Evolutionary conservation across 805 yeast species (phyloP).

Genomic region (Yamadazyma sp.): DNA sequence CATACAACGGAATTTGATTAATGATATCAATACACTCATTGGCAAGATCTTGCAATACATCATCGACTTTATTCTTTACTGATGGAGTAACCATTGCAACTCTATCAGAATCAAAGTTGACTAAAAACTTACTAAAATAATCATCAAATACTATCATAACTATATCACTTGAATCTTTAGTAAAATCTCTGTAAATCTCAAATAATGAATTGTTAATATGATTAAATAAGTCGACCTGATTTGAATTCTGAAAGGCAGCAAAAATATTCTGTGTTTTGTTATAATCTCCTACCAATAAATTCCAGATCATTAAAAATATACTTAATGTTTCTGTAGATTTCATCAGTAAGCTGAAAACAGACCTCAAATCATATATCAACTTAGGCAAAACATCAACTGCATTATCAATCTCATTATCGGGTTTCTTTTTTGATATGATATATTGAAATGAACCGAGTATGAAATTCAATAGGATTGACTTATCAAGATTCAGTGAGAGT

Average conservation of each 20-base stretch:
- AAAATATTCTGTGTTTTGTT: slow-evolving; percentile 1
- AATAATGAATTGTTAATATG: slow-evolving; percentile 1
- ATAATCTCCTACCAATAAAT: slow-evolving; percentile 2
- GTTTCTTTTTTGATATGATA: slow-evolving; percentile 25
- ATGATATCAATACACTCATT: not conserved
- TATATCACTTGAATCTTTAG: not conserved
- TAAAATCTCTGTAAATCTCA: not conserved
- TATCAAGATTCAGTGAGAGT: no score
- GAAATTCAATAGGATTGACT: slow-evolving; percentile 30
- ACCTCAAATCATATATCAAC: slow-evolving; percentile 1
- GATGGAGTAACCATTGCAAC: slow-evolving; percentile 1
- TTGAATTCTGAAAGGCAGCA: slow-evolving; percentile 4
- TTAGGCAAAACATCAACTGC: not conserved
- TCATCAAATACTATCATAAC: not conserved
- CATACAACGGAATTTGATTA: not conserved
- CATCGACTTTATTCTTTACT: slow-evolving; percentile 2
- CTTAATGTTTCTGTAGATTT: not conserved
- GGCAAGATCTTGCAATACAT: not conserved
- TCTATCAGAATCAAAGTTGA: not conserved
- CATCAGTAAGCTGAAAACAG: not conserved
- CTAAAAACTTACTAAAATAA: slow-evolving; percentile 2
- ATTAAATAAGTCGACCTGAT: slow-evolving; percentile 2
- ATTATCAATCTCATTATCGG: slow-evolving; percentile 10
- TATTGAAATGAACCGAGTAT: slow-evolving; percentile 38
- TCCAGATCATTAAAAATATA: slow-evolving; percentile 10